Evolutionary conservation across 2,329 filamentous ascomycete genomes (phyloP).

Genomic region (Cucurbitaria berberidis): DNA sequence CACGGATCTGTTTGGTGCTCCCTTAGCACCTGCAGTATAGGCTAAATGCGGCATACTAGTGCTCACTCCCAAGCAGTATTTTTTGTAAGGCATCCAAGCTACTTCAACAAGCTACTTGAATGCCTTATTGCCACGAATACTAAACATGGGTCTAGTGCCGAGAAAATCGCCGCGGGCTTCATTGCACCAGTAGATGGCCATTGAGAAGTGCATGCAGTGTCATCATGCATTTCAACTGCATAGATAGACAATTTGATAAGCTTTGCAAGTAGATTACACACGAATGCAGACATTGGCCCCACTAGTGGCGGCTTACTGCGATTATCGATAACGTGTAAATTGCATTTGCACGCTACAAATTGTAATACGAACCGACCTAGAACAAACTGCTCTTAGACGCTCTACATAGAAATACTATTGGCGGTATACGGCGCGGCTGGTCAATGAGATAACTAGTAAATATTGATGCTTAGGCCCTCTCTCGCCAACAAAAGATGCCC

Average conservation of each 20-base stretch:
- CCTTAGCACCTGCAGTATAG: background rate
- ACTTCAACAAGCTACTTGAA: background rate
- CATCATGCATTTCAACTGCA: background rate
- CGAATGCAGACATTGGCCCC: background rate
- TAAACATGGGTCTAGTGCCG: background rate
- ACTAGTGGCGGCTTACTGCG: background rate
- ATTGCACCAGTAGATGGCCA: background rate
- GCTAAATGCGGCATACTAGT: background rate
- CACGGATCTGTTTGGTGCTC: background rate
- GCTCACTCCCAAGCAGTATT: background rate
- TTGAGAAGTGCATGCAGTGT: background rate
- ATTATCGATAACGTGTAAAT: background rate
- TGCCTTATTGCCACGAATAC: background rate
- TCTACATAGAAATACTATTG: too few species aligned
- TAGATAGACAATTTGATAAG: background rate
- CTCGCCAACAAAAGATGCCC: too few species aligned
- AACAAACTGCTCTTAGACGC: too few species aligned
- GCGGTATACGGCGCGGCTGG: too few species aligned
- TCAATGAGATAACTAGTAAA: too few species aligned
- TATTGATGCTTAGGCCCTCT: too few species aligned
- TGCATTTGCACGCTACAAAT: background rate
- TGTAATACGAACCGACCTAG: background rate
- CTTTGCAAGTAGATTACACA: background rate
- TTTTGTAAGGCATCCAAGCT: background rate
- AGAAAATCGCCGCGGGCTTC: background rate